Percentiles rank a stretch among this genome's conserved stretches.
These are phyloP conservation scores for Pichia sp. DNA, from an alignment of 1,139 yeast genomes.

Conservation along the genomic window DNA sequence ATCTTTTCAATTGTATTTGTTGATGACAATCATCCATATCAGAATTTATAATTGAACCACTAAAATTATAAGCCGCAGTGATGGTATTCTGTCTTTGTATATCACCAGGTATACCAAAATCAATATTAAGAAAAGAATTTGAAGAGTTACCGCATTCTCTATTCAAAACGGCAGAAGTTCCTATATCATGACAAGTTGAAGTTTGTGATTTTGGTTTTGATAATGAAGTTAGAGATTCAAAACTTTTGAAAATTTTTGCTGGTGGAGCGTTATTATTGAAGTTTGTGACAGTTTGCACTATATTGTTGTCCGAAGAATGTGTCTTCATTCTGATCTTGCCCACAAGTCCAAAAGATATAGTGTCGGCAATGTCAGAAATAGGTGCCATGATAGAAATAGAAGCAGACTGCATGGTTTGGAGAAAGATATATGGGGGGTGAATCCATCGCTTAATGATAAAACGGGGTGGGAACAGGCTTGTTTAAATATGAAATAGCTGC, in stretches of 20 bases:
- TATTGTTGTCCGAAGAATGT: slow-evolving; percentile 1
- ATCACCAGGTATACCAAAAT: not conserved
- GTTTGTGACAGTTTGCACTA: slow-evolving; percentile 5
- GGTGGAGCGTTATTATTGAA: not conserved
- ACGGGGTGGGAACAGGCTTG: not conserved
- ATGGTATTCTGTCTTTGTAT: slow-evolving; percentile 2
- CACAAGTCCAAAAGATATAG: slow-evolving; percentile 23
- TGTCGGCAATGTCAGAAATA: slow-evolving; percentile 16
- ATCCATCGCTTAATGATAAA: too few species aligned
- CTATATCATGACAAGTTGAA: not conserved
- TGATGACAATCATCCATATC: not conserved
- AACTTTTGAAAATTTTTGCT: not conserved
- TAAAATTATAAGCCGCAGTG: slow-evolving; percentile 10
- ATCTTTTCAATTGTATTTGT: not conserved
- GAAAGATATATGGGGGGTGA: not conserved
- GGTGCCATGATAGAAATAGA: slow-evolving; percentile 1
- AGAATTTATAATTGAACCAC: not conserved
- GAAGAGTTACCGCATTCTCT: not conserved
- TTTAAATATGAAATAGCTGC: not conserved
- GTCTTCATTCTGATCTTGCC: slow-evolving; percentile 19
- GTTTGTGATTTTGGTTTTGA: not conserved
- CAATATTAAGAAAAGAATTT: not conserved
- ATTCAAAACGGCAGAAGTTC: not conserved
- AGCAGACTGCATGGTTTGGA: not conserved
- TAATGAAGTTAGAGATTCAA: not conserved